Conservation (phyloP, 768 basidiomycete genomes). For the Rhizopogon vulgaris region DNA sequence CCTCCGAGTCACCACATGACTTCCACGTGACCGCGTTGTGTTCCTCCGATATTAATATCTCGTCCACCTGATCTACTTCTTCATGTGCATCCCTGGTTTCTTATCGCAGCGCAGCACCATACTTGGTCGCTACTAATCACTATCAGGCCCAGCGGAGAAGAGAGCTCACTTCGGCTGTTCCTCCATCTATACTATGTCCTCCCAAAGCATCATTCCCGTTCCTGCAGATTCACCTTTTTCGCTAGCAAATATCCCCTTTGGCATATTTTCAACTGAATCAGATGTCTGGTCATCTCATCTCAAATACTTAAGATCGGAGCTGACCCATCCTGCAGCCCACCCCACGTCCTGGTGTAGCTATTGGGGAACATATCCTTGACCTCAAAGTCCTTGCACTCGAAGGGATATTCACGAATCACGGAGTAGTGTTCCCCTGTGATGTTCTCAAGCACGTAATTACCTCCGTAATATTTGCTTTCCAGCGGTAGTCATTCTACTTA, state of each 20-base stretch:
- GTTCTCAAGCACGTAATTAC: background rate
- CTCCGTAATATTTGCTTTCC: background rate
- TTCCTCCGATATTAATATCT: too few relatives aligned
- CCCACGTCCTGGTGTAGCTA: background rate
- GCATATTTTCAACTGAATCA: background rate
- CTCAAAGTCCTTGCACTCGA: background rate
- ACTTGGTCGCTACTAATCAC: too few relatives aligned
- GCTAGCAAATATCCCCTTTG: conserved; percentile 2
- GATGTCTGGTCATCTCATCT: background rate
- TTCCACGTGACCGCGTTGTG: too few relatives aligned
- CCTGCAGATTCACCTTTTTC: conserved; percentile 1
- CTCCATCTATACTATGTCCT: background rate
- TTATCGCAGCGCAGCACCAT: too few relatives aligned
- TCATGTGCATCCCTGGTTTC: too few relatives aligned
- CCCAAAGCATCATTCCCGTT: background rate
- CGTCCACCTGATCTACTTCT: too few relatives aligned
- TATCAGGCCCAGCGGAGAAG: too few relatives aligned
- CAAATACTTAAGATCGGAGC: background rate
- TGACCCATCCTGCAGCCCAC: background rate
- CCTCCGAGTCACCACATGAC: too few relatives aligned
- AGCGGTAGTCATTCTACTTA: background rate
- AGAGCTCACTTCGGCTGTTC: too few relatives aligned
- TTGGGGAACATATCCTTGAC: conserved; percentile 2
- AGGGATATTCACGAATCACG: background rate
- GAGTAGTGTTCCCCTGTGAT: background rate